Conservation (phyloP, 306 rosid species). For the Citrullus colocynthis region DNA sequence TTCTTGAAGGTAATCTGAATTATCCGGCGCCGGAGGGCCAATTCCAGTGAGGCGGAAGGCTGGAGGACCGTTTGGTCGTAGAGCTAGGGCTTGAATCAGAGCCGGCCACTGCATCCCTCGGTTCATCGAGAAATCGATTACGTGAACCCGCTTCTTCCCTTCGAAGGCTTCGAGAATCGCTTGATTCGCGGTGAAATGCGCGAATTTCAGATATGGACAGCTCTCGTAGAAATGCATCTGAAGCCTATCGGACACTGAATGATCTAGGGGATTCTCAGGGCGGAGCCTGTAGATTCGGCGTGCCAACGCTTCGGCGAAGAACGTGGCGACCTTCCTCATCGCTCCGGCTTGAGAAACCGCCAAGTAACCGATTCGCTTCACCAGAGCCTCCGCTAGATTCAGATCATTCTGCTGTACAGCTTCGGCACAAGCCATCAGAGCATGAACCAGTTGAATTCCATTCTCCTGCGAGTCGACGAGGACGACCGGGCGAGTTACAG, state of each 20-base stretch:
- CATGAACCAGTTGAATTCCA: conserved; percentile 74
- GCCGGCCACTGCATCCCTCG: conserved; percentile 99
- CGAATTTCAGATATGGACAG: conserved; percentile 81
- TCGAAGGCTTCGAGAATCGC: conserved; percentile 85
- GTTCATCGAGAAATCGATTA: conserved; percentile 77
- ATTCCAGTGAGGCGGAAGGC: conserved; percentile 75
- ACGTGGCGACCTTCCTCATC: conserved; percentile 82
- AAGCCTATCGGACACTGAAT: conserved; percentile 39
- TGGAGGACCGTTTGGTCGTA: conserved; percentile 77
- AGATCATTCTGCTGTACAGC: conserved; percentile 59
- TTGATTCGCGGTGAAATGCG: conserved; percentile 85
- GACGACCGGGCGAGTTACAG: conserved; percentile 34
- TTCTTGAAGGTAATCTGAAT: conserved; percentile 71
- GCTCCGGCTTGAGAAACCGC: conserved; percentile 80
- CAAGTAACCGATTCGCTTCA: conserved; percentile 60
- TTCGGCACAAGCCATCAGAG: conserved; percentile 74
- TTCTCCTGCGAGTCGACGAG: conserved; percentile 72
- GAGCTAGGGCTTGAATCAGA: conserved; percentile 74
- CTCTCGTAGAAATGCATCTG: conserved; percentile 89
- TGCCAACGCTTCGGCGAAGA: conserved; percentile 75
- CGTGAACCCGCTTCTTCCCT: conserved; percentile 64
- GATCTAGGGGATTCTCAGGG: conserved; percentile 38
- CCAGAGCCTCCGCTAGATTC: conserved; percentile 46
- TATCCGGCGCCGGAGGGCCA: conserved; percentile 76
- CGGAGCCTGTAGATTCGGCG: conserved; percentile 47